These are phyloP conservation scores for Nicotiana otophora DNA, from an alignment of 257 asterid species.

Conservation along the genomic window DNA sequence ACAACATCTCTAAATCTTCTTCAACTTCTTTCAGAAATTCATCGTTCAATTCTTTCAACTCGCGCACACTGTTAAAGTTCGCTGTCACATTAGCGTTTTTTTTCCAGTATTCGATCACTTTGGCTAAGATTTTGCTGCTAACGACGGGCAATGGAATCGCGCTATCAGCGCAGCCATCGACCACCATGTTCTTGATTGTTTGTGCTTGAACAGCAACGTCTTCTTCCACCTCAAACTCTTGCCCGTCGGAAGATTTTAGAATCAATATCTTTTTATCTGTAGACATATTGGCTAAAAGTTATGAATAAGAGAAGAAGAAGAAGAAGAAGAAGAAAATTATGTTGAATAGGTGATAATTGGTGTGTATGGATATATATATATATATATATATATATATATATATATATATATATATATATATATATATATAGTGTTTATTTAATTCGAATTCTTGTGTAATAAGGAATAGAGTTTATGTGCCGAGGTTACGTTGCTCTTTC, in stretches of 20 bases:
- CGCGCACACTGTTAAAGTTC: too few relatives aligned
- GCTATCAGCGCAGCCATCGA: not conserved
- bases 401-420: too few relatives aligned
- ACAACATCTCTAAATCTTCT: not conserved
- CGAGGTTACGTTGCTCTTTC: too few relatives aligned
- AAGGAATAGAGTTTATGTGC: not conserved
- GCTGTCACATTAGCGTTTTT: not conserved
- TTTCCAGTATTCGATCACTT: not conserved
- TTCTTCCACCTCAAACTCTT: not conserved
- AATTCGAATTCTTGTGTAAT: not conserved
- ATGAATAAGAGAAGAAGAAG: not conserved
- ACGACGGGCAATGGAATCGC: not conserved
- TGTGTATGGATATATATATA: too few relatives aligned
- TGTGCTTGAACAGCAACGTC: not conserved
- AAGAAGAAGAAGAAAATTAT: not conserved
- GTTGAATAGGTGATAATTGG: not conserved
- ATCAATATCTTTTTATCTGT: not conserved
- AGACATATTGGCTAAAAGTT: not conserved
- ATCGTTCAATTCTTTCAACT: too few relatives aligned
- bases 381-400: too few relatives aligned
- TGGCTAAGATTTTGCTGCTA: not conserved
- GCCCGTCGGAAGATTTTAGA: not conserved
- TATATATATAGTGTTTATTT: too few relatives aligned
- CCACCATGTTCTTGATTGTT: not conserved
- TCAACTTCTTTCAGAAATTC: not conserved